These are phyloP conservation scores for Jacaranda mimosifolia DNA, from an alignment of 257 asterid genomes.

Conservation along the genomic window DNA sequence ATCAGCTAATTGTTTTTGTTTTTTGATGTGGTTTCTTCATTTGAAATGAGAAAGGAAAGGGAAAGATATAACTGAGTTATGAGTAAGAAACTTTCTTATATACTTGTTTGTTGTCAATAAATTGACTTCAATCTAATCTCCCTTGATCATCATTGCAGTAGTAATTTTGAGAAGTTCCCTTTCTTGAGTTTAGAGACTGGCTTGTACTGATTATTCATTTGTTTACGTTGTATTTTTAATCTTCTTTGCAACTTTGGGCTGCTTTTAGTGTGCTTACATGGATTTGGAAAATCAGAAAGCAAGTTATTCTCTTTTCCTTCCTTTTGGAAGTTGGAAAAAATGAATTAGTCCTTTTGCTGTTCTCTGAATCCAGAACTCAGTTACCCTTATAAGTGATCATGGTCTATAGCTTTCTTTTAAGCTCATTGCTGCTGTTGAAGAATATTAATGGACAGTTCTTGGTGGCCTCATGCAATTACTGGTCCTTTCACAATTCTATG, in stretches of 20 bases:
- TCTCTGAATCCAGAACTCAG: neutral
- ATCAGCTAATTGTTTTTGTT: neutral
- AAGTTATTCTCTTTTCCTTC: neutral
- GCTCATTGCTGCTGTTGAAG: neutral
- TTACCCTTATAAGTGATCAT: neutral
- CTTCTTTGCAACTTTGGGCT: neutral
- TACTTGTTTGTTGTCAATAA: neutral
- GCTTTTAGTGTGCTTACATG: neutral
- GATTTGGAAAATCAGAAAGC: neutral
- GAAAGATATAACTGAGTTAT: neutral
- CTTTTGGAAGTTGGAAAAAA: neutral
- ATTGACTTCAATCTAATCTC: neutral
- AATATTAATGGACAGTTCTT: neutral
- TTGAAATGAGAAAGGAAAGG: slow-evolving; percentile 8
- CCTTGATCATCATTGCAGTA: neutral
- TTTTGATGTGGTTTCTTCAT: neutral
- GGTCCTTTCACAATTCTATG: neutral
- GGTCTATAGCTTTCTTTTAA: slow-evolving; percentile 4
- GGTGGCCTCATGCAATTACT: neutral
- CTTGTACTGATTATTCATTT: neutral
- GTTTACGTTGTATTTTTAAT: neutral
- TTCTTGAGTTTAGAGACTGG: neutral
- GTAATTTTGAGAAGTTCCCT: neutral
- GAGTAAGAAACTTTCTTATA: neutral
- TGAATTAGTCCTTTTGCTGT: neutral